Conservation (phyloP, 192 early-diverging fungal species). For the Coemansia sp. region DNA sequence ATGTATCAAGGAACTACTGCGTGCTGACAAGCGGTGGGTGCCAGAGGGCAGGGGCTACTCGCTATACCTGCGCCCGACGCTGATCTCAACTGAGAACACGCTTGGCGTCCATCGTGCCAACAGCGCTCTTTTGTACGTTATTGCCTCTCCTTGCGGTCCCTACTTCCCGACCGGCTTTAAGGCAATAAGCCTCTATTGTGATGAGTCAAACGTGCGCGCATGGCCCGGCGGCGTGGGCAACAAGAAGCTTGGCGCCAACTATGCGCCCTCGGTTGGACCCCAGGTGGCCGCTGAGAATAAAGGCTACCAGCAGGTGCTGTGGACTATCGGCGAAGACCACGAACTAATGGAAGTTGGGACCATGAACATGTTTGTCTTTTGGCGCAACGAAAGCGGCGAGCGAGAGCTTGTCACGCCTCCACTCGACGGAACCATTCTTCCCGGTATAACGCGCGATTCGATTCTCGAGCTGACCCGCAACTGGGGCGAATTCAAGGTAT, state of each 20-base stretch:
- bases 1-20: conserved; percentile 80
- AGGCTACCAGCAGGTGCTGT: conserved; percentile 93
- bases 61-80: conserved; percentile 89
- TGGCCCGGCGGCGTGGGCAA: conserved; percentile 95
- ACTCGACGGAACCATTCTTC: conserved; percentile 92
- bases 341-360: conserved; percentile 94
- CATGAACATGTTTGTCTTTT: conserved; percentile 93
- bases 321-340: conserved; percentile 86
- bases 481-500: conserved; percentile 89
- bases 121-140: conserved; percentile 80
- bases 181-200: conserved; percentile 83
- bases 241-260: conserved; percentile 81
- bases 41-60: conserved; percentile 89
- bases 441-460: conserved; percentile 93
- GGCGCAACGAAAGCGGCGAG: conserved; percentile 81
- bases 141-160: conserved; percentile 90
- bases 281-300: conserved; percentile 83
- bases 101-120: conserved; percentile 82
- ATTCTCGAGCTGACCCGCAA: conserved; percentile 72
- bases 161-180: conserved; percentile 95
- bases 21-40: conserved; percentile 84
- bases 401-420: conserved; percentile 86
- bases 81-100: conserved; percentile 85
- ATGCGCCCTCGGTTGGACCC: conserved; percentile 58
- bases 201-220: conserved; percentile 82